These are phyloP conservation scores for Hymenoscyphus repandus DNA, from an alignment of 2,329 filamentous ascomycete genomes.

Conservation along the genomic window DNA sequence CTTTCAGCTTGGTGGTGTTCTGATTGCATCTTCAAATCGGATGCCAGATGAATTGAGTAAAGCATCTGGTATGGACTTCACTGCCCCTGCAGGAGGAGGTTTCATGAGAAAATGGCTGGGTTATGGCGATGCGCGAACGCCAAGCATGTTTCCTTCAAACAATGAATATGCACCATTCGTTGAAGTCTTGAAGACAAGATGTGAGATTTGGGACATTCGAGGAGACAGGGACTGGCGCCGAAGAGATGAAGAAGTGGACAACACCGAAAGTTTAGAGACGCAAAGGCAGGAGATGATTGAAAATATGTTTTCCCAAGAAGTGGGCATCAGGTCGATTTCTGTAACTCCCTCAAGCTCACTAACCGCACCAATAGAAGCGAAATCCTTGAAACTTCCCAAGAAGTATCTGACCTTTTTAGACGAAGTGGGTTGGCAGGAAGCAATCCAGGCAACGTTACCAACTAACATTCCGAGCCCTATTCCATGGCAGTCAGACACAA, in stretches of 20 bases:
- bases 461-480: slow-evolving; percentile 22
- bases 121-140: slow-evolving; percentile 31
- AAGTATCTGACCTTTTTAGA: slow-evolving; percentile 25
- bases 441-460: slow-evolving; percentile 19
- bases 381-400: slow-evolving; percentile 15
- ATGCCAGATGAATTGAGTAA: slow-evolving; percentile 79
- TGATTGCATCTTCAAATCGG: slow-evolving; percentile 75
- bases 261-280: slow-evolving; percentile 25
- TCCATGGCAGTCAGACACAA: slow-evolving; percentile 39
- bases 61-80: slow-evolving; percentile 65
- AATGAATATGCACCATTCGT: slow-evolving; percentile 74
- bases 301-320: slow-evolving; percentile 12
- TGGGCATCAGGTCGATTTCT: neutral
- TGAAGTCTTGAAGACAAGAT: slow-evolving; percentile 69
- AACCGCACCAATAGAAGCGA: neutral
- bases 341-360: neutral
- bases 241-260: slow-evolving; percentile 39
- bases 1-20: slow-evolving; percentile 75
- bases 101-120: slow-evolving; percentile 46
- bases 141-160: slow-evolving; percentile 44
- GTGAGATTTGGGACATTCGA: slow-evolving; percentile 82
- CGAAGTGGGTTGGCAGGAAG: slow-evolving; percentile 23
- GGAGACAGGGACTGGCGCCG: slow-evolving; percentile 67
- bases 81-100: slow-evolving; percentile 45
- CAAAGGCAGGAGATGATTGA: slow-evolving; percentile 31